Base-by-base conservation (phyloP, 495 filamentous ascomycete genomes). In the Aspergillus incahuasiensis region DNA sequence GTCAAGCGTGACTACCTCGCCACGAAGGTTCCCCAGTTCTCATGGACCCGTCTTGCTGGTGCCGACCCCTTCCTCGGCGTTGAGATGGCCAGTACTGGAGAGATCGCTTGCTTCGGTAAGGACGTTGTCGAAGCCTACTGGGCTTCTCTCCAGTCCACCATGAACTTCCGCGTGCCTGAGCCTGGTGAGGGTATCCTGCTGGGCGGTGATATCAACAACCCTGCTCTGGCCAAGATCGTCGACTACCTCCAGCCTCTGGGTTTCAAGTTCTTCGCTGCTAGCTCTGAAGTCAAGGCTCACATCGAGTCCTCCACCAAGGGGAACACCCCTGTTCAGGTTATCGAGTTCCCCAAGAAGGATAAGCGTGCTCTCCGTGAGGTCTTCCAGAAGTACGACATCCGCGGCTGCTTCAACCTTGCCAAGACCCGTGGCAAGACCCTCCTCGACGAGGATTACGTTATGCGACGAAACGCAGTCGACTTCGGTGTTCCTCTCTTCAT, bases 31-130 rank as follows among this genome's bases (percentile, higher is more conserved):
- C 89, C 94, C 24, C 94, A 98, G 72, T 98, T 98, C 81, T 92
- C 88, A 13, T 98, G 94, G 94, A 97, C 94, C 51, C 88, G 94
- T 77, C 84, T 98, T n/a, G 92, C 94, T 38, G 94, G 94, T 57
- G 94, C 94, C 34, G 94, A 98, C 68, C 94, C 94, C 20, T 98
- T 95, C 84, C 82, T 98, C 39, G 92, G 94, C 44, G 94, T 98
- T 41, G 94, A 98, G 74, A 98, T 98, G 94, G 78, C 91, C 24
- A 90, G 86, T 64, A 98, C 94, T 20, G 94, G 94, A 68, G 94
- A 98, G 76, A 92, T 98, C 76, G 94, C 94, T 43, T 97, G 94
- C 75, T 98, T 98, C 75, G 94, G 94, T 57, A 95, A 91, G 76
- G 79, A 97, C 63, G 81, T 98, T 13, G 80, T 96, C 48, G 94